These are phyloP conservation scores for Neurospora sp. DNA, from an alignment of 2,329 filamentous ascomycete genomes.

Conservation along the genomic window DNA sequence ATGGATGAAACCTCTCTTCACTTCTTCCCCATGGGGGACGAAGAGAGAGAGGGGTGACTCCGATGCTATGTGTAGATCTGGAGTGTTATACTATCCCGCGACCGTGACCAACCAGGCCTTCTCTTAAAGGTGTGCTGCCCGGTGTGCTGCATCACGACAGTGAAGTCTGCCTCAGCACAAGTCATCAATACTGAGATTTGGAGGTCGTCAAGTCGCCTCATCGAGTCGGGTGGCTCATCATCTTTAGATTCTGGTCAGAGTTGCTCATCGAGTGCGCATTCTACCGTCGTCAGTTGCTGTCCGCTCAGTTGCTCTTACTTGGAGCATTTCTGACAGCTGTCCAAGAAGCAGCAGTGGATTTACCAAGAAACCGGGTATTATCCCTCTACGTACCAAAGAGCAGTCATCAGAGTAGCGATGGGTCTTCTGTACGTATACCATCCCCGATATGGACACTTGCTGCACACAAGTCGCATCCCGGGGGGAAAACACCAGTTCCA, in stretches of 20 bases:
- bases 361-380: neutral
- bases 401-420: constrained; percentile 10
- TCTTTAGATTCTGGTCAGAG: neutral
- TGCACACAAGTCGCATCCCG: neutral
- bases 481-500: constrained; percentile 2
- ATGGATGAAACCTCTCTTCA: neutral
- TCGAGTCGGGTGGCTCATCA: neutral
- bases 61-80: neutral
- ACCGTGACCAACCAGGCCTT: neutral
- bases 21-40: neutral
- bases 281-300: neutral
- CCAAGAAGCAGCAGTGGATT: neutral
- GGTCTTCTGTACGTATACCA: constrained; percentile 18
- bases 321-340: neutral
- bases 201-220: neutral
- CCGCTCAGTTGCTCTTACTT: neutral
- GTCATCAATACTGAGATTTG: neutral
- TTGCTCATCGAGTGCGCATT: neutral
- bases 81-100: neutral
- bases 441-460: neutral
- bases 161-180: neutral
- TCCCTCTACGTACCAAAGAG: neutral
- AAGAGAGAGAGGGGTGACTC: neutral
- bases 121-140: neutral
- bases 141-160: neutral